These are phyloP conservation scores for Tolypocladium pustulatum DNA, from an alignment of 2,329 filamentous ascomycete genomes.

Conservation along the genomic window DNA sequence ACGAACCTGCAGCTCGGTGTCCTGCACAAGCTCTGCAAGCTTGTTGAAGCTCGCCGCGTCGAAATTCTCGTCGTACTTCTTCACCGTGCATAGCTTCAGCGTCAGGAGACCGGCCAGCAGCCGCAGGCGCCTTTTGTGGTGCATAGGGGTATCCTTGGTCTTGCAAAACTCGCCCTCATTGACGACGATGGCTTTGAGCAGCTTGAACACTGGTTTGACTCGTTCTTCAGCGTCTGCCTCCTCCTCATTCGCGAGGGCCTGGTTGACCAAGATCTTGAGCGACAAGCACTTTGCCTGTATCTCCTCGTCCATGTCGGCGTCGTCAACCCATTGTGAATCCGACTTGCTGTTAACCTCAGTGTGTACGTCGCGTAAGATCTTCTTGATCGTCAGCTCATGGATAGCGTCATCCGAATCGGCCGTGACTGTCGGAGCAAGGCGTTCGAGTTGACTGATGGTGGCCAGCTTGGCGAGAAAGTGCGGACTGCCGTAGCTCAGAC, in stretches of 20 bases:
- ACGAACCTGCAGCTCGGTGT: slow-evolving; percentile 63
- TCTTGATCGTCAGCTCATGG: slow-evolving; percentile 63
- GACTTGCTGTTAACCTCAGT: slow-evolving; percentile 44
- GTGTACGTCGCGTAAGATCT: slow-evolving; percentile 62
- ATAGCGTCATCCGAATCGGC: slow-evolving; percentile 68
- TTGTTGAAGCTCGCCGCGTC: slow-evolving; percentile 67
- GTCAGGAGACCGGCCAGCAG: slow-evolving; percentile 70
- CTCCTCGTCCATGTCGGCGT: slow-evolving; percentile 65
- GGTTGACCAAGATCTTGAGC: slow-evolving; percentile 77
- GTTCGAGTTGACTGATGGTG: slow-evolving; percentile 62
- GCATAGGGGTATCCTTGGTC: slow-evolving; percentile 60
- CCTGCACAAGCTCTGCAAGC: slow-evolving; percentile 73
- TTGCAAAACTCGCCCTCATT: slow-evolving; percentile 74
- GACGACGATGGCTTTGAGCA: slow-evolving; percentile 66
- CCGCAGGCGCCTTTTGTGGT: slow-evolving; percentile 72
- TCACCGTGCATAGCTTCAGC: slow-evolving; percentile 73
- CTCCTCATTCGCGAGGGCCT: slow-evolving; percentile 53
- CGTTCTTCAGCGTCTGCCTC: slow-evolving; percentile 43
- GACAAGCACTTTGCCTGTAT: slow-evolving; percentile 75
- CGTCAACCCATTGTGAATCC: slow-evolving; percentile 56
- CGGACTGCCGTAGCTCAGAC: slow-evolving; percentile 60
- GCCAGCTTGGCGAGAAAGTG: slow-evolving; percentile 69
- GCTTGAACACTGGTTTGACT: slow-evolving; percentile 61
- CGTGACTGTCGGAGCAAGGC: slow-evolving; percentile 62
- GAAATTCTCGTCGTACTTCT: slow-evolving; percentile 66